Conservation (phyloP, 2,329 filamentous ascomycete genomes). For the Raffaelea albimanens region DNA sequence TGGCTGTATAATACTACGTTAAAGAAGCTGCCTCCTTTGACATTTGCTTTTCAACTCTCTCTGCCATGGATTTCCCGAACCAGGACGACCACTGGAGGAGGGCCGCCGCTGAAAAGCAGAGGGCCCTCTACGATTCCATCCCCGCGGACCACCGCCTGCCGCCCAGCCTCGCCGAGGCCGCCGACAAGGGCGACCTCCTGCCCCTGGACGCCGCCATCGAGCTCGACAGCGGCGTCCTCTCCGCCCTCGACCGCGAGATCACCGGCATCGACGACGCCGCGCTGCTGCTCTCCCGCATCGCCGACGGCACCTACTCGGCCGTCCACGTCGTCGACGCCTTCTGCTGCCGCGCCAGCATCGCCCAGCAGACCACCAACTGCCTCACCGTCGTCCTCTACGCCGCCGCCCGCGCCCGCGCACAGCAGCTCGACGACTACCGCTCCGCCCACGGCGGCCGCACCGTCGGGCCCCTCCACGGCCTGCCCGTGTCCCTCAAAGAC, state of each 20-base stretch:
- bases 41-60: too few relatives aligned
- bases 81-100: neutral
- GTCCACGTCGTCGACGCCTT: neutral
- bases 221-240: neutral
- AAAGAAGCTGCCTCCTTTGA: too few relatives aligned
- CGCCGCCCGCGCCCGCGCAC: neutral
- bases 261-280: neutral
- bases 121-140: neutral
- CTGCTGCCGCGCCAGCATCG: neutral
- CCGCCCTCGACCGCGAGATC: neutral
- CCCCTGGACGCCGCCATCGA: neutral
- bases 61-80: too few relatives aligned
- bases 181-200: neutral
- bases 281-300: neutral
- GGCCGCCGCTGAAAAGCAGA: neutral
- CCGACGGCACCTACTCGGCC: neutral
- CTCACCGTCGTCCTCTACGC: neutral
- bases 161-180: neutral
- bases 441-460: neutral
- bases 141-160: neutral
- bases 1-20: too few relatives aligned
- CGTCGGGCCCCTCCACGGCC: neutral
- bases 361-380: slow-evolving; percentile 17
- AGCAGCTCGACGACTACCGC: neutral
- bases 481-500: neutral